Conservation (phyloP, 345 rosid genomes). For the Eucalyptus fibrosa region DNA sequence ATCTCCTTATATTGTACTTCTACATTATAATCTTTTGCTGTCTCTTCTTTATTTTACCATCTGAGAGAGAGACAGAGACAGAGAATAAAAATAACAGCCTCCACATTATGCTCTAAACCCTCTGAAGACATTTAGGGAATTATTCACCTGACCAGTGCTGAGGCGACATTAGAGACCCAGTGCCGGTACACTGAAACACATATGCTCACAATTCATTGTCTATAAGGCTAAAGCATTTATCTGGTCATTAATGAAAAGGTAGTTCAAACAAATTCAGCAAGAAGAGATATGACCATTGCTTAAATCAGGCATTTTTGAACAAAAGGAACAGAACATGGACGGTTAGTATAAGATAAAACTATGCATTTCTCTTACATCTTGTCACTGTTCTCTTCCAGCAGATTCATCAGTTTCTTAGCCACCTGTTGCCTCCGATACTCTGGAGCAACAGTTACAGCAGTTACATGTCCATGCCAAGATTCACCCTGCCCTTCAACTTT, state of each 20-base stretch:
- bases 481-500: conserved; percentile 97
- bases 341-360: background rate
- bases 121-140: background rate
- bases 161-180: background rate
- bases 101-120: background rate
- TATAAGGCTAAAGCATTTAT: background rate
- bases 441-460: conserved; percentile 85
- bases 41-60: background rate
- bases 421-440: conserved; percentile 89
- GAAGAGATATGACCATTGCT: background rate
- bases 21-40: background rate
- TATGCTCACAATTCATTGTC: background rate
- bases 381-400: conserved; percentile 76
- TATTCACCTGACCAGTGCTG: background rate
- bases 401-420: conserved; percentile 85
- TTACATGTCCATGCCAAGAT: conserved; percentile 98
- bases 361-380: conserved; percentile 46
- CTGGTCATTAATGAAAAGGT: background rate
- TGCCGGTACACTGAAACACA: background rate
- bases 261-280: background rate
- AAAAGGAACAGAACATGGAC: background rate
- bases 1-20: background rate
- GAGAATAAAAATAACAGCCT: background rate
- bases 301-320: background rate
- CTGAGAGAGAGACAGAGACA: background rate